phyloP scores from a whole-genome alignment of 768 basidiomycete genomes.

The Lentinula edodes region DNA sequence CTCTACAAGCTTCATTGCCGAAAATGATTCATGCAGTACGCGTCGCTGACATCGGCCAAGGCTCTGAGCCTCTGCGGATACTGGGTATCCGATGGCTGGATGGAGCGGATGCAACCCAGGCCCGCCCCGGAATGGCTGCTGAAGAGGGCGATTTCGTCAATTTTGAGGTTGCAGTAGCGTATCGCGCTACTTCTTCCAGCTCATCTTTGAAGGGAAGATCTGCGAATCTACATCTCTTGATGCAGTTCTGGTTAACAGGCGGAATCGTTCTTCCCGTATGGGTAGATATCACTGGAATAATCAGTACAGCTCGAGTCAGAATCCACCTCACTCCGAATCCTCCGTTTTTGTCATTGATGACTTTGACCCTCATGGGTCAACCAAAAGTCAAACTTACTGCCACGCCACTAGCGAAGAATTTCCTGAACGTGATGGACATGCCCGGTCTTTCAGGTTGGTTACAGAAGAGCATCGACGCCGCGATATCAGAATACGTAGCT shows the following conservation, averaged over 20 bases:
- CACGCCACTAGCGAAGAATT: conserved; percentile 52
- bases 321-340: conserved; percentile 72
- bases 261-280: conserved; percentile 32
- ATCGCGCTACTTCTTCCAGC: conserved; percentile 42
- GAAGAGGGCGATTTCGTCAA: conserved; percentile 46
- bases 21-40: conserved; percentile 54
- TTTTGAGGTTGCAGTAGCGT: conserved; percentile 66
- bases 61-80: conserved; percentile 63
- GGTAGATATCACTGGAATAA: conserved; percentile 60
- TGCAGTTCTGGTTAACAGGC: conserved; percentile 58
- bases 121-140: neutral
- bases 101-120: conserved; percentile 13
- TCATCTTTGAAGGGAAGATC: conserved; percentile 35
- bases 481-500: conserved; percentile 56
- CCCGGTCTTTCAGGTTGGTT: conserved; percentile 67
- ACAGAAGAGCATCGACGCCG: conserved; percentile 60
- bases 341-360: conserved; percentile 47
- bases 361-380: conserved; percentile 64
- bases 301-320: conserved; percentile 56
- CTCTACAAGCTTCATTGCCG: conserved; percentile 49
- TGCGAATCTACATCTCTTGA: conserved; percentile 57
- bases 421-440: conserved; percentile 77
- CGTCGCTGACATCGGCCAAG: conserved; percentile 66
- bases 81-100: conserved; percentile 55
- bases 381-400: conserved; percentile 62